phyloP scores from a whole-genome alignment of 352 stramenopile species.

The Phytopythium montanum region DNA sequence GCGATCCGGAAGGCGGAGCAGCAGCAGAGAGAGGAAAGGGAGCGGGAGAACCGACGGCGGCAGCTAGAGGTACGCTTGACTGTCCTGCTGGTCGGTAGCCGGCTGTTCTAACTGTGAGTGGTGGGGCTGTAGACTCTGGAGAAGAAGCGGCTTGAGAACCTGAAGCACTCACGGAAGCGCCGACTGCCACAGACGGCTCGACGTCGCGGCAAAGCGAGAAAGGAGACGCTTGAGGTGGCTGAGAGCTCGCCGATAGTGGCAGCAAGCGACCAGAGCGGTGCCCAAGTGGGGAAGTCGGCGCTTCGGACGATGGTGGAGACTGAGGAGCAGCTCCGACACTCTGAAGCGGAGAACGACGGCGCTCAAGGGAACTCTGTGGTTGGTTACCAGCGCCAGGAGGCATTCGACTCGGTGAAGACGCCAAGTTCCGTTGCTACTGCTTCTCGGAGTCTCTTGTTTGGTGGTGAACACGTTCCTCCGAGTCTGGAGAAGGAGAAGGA shows the following conservation, averaged over 20 bases:
- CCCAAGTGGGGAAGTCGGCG: background rate
- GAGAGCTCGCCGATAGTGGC: background rate
- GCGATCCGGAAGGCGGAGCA: constrained; percentile 25
- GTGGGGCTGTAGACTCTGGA: constrained; percentile 19
- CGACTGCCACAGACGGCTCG: background rate
- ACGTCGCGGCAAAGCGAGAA: constrained; percentile 2
- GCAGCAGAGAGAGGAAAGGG: constrained; percentile 31
- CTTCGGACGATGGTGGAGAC: background rate
- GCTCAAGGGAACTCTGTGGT: background rate
- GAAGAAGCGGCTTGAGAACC: constrained; percentile 19
- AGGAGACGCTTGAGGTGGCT: background rate
- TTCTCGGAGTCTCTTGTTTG: background rate
- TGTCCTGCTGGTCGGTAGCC: too few species aligned
- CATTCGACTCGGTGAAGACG: background rate
- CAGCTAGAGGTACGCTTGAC: constrained; percentile 38
- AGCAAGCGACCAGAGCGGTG: background rate
- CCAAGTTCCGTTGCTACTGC: background rate
- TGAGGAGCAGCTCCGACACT: background rate
- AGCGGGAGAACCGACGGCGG: constrained; percentile 35
- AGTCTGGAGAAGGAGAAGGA: background rate
- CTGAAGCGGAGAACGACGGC: constrained; percentile 5
- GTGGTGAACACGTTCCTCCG: constrained; percentile 6
- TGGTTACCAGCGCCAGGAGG: background rate
- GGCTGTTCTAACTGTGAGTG: background rate
- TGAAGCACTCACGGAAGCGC: constrained; percentile 11